Evolutionary conservation across 129 eudicot genomes (phyloP), one percentile per base, ranked within the genome.

Genomic region (Calendula officinalis): DNA sequence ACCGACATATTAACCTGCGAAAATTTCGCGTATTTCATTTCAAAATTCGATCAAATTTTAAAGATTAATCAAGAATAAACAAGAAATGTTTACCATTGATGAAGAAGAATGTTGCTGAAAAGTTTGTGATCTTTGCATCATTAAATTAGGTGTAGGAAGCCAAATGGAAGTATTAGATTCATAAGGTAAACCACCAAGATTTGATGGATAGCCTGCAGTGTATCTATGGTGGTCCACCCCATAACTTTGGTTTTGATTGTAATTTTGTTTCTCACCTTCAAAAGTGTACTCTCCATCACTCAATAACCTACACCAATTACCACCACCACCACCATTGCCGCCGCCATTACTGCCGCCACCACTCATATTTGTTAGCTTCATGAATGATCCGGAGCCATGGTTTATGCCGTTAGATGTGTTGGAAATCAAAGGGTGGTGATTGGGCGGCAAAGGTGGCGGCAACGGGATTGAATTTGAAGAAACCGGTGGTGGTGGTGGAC

Each of bases 1-100:
- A 75, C 41, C 5, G 94, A 61, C 64, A 78, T 78, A 76, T 84
- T 86, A 82, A 72, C 89, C 95, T 86, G 69, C 76, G 67, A 52
- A 5, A 53, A 35, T 11, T 69, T 56, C 30, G 17, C 48, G 14
- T 1, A 51, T 15, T 55, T 49, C 11, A 32, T 36, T 47, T 10
- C 7, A 11, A 37, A 33, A 41, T 14, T 33, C 6, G 32, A 42
- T 33, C 54, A 40, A 67, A 56, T 36, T 47, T 10, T 4, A 34
- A 48, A 0, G 3, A 27, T 50, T 2, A 56, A 69, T 34, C 62
- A 2, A 38, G 17, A 30, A 8, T 8, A 43, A 8, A 34, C 56
- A n/a, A n/a, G 54, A 46, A 45, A 53, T 55, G 52, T 79, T 60
- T 67, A 87, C 95, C 90, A 83, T 66, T 50, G 87, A 70, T 44